Conservation (phyloP, 345 rosid genomes). For the Cardiospermum halicacabum region DNA sequence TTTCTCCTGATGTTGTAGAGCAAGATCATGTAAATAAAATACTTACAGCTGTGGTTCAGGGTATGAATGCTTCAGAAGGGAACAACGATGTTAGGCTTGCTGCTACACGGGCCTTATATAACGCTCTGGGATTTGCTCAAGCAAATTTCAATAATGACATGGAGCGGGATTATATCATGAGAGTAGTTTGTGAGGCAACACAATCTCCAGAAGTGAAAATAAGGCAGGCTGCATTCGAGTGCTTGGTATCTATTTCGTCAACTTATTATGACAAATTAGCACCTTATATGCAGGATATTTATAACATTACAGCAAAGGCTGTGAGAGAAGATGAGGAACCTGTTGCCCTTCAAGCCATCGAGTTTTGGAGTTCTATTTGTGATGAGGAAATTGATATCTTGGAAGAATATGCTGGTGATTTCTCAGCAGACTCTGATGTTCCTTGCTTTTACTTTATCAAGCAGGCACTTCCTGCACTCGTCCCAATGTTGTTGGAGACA, state of each 20-base stretch:
- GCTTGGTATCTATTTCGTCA: conserved; percentile 62
- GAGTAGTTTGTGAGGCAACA: conserved; percentile 65
- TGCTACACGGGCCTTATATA: conserved; percentile 53
- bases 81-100: conserved; percentile 61
- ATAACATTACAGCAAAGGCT: conserved; percentile 56
- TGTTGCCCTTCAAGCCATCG: conserved; percentile 64
- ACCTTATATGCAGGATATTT: conserved; percentile 52
- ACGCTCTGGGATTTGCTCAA: conserved; percentile 66
- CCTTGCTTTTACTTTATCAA: conserved; percentile 55
- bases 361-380: conserved; percentile 67
- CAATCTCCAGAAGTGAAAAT: conserved; percentile 49
- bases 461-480: conserved; percentile 60
- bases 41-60: conserved; percentile 36
- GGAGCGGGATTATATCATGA: conserved; percentile 70
- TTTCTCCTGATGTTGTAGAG: conserved; percentile 39
- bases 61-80: conserved; percentile 54
- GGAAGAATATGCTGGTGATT: conserved; percentile 49
- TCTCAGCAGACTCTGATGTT: conserved; percentile 47
- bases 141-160: conserved; percentile 60
- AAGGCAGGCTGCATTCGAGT: conserved; percentile 61
- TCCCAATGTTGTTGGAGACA: conserved; percentile 53
- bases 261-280: conserved; percentile 52
- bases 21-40: conserved; percentile 41
- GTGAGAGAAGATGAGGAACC: conserved; percentile 57
- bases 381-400: conserved; percentile 67